Conservation (phyloP, 106 monocot species). For the Phalaenopsis equestris region DNA sequence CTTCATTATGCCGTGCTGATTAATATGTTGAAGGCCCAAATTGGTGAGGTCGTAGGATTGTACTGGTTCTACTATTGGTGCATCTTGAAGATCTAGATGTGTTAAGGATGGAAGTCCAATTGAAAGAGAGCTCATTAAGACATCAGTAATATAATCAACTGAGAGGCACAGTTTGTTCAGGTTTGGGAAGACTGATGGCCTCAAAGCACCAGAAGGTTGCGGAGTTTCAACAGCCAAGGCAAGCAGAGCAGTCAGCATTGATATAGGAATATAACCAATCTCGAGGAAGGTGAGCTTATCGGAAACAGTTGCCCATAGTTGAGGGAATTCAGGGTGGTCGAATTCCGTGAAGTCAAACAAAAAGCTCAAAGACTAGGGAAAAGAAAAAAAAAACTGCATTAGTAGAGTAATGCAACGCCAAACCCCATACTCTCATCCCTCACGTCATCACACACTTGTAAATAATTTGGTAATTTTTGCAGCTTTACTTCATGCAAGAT, state of each 20-base stretch:
- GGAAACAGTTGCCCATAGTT: slow-evolving; percentile 60
- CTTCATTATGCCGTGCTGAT: slow-evolving; percentile 59
- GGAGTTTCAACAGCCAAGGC: slow-evolving; percentile 14
- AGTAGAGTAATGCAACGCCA: not conserved
- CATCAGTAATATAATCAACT: slow-evolving; percentile 76
- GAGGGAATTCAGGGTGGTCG: slow-evolving; percentile 48
- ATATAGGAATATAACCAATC: slow-evolving; percentile 69
- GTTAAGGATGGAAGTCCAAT: slow-evolving; percentile 45
- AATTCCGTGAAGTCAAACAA: slow-evolving; percentile 65
- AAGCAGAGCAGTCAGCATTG: slow-evolving; percentile 54
- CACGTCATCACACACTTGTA: too few species aligned
- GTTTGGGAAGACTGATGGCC: slow-evolving; percentile 37
- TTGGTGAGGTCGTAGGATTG: slow-evolving; percentile 64
- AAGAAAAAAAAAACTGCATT: not conserved
- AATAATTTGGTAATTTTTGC: too few species aligned
- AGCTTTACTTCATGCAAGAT: too few species aligned
- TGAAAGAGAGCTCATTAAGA: slow-evolving; percentile 55
- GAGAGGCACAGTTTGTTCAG: slow-evolving; percentile 79
- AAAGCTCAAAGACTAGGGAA: slow-evolving; percentile 63
- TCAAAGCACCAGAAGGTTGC: slow-evolving; percentile 14
- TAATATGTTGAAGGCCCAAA: slow-evolving; percentile 73
- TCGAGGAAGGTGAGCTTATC: slow-evolving; percentile 53
- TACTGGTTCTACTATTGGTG: slow-evolving; percentile 63
- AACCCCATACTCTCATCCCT: too few species aligned
- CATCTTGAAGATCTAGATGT: slow-evolving; percentile 88